Conservation (phyloP, 495 filamentous ascomycete species). For the Neurospora sublineolata region DNA sequence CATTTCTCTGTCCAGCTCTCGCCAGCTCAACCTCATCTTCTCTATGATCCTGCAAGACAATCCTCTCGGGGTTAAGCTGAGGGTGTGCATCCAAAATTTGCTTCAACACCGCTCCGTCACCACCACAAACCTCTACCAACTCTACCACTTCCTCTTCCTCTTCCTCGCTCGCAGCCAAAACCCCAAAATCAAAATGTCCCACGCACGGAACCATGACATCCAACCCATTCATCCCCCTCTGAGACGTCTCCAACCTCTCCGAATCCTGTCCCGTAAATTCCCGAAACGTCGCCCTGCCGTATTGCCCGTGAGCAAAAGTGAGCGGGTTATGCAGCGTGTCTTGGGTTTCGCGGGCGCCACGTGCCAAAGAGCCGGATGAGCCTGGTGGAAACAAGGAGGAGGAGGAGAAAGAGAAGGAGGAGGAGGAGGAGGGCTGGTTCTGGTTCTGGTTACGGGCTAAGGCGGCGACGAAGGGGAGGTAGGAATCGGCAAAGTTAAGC, state of each 20-base stretch:
- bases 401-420: background rate
- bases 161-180: constrained; percentile 2
- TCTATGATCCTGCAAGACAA: constrained; percentile 8
- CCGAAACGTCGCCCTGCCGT: constrained; percentile 9
- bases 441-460: background rate
- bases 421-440: background rate
- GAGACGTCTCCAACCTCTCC: constrained; percentile 8
- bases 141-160: constrained; percentile 6
- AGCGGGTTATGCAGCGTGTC: constrained; percentile 9
- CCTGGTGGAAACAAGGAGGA: background rate
- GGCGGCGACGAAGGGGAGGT: constrained; percentile 3
- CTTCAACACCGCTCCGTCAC: constrained; percentile 9
- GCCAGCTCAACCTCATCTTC: constrained; percentile 8
- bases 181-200: constrained; percentile 13
- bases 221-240: constrained; percentile 12
- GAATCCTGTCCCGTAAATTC: constrained; percentile 12
- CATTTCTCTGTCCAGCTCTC: background rate
- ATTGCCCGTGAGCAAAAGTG: constrained; percentile 5
- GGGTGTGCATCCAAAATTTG: constrained; percentile 10
- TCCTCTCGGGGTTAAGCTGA: constrained; percentile 3
- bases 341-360: constrained; percentile 4
- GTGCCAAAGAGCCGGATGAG: background rate
- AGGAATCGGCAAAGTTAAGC: constrained; percentile 9
- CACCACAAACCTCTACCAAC: constrained; percentile 14
- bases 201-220: constrained; percentile 12